Evolutionary conservation across 2,329 filamentous ascomycete genomes (phyloP).

Genomic region (Neofusicoccum sp.): DNA sequence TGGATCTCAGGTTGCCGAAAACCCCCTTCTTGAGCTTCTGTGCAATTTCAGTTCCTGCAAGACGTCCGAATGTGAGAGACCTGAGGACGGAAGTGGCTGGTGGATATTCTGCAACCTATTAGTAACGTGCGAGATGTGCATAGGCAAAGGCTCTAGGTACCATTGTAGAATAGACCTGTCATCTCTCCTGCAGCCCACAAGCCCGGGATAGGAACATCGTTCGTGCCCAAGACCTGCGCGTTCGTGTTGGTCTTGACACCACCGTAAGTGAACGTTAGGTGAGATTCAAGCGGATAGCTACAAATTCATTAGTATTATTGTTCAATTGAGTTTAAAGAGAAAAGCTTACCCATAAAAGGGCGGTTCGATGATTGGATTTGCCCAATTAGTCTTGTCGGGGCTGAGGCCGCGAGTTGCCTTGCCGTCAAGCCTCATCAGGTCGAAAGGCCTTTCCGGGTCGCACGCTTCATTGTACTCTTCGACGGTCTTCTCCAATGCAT

Average conservation of each 20-base stretch:
- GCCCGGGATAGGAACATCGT: constrained; percentile 31
- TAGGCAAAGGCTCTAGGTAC: neutral
- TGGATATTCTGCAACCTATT: constrained; percentile 27
- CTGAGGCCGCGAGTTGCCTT: constrained; percentile 39
- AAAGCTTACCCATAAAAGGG: constrained; percentile 38
- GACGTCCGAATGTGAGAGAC: constrained; percentile 33
- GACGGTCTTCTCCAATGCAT: constrained; percentile 39
- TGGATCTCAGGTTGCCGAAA: neutral
- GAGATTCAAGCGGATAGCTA: constrained; percentile 22
- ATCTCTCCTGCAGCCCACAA: constrained; percentile 35
- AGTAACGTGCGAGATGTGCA: neutral
- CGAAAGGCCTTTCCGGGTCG: constrained; percentile 38
- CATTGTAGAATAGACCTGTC: constrained; percentile 37
- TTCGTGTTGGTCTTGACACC: constrained; percentile 41
- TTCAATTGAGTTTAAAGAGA: neutral
- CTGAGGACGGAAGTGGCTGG: constrained; percentile 34
- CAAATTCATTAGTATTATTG: constrained; percentile 7
- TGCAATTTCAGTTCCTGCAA: constrained; percentile 32
- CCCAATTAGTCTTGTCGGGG: constrained; percentile 43
- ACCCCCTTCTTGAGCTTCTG: constrained; percentile 22
- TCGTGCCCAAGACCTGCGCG: constrained; percentile 39
- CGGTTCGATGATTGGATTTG: constrained; percentile 36
- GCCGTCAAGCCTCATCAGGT: constrained; percentile 43
- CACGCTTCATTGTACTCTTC: constrained; percentile 41
- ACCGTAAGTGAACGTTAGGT: constrained; percentile 37